These are phyloP conservation scores for Eucalyptus shirleyi DNA, from an alignment of 345 rosid species.

Conservation along the genomic window DNA sequence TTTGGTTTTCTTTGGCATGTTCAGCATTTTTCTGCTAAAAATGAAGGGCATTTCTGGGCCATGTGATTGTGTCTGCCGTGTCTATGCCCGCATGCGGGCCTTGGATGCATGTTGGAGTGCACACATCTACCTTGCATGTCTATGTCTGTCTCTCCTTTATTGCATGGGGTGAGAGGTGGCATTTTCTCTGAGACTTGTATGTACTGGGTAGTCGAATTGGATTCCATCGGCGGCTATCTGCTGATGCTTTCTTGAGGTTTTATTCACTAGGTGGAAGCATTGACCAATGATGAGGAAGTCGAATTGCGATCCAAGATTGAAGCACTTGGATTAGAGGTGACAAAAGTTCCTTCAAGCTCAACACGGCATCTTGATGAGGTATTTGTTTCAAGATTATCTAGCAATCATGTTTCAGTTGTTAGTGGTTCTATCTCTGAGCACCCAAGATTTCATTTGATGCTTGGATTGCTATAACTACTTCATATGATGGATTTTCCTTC, in stretches of 20 bases:
- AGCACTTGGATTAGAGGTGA: conserved; percentile 73
- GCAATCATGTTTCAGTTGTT: not conserved
- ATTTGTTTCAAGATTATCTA: not conserved
- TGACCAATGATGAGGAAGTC: conserved; percentile 72
- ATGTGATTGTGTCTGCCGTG: not conserved
- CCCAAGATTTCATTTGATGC: not conserved
- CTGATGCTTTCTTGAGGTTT: not conserved
- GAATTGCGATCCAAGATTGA: conserved; percentile 82
- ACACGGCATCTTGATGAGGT: conserved; percentile 48
- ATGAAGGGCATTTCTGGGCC: not conserved
- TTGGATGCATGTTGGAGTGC: not conserved
- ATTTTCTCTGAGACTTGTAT: not conserved
- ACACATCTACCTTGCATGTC: not conserved
- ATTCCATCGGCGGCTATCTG: not conserved
- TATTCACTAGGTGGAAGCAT: conserved; percentile 42
- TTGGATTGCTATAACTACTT: not conserved
- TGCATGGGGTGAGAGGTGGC: not conserved
- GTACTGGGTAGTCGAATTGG: not conserved
- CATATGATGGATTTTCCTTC: not conserved
- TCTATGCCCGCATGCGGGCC: not conserved
- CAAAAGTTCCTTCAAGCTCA: conserved; percentile 60
- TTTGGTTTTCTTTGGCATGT: not conserved
- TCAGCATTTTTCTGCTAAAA: not conserved
- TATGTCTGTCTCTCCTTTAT: not conserved
- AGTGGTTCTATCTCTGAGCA: not conserved